Evolutionary conservation across 768 basidiomycete species (phyloP).

Genomic region (Serendipita indica): DNA sequence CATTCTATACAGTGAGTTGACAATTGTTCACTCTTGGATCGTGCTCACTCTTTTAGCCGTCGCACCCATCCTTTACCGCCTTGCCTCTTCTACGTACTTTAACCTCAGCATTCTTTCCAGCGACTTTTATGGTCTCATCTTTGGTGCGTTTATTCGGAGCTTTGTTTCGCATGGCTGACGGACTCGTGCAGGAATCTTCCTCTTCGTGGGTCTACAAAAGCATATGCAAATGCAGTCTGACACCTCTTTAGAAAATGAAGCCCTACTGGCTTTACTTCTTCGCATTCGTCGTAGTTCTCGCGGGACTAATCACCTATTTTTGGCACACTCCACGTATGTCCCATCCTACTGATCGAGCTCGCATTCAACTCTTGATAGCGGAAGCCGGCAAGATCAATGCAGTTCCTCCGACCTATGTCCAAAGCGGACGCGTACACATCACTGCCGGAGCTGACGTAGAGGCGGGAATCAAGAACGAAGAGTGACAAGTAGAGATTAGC

Average conservation of each 20-base stretch:
- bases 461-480: background rate
- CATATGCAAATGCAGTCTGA: background rate
- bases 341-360: background rate
- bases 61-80: conserved; percentile 71
- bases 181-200: conserved; percentile 29
- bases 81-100: conserved; percentile 74
- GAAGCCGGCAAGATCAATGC: conserved; percentile 54
- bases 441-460: background rate
- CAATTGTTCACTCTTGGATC: background rate
- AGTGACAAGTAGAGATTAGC: no score
- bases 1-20: conserved; percentile 46
- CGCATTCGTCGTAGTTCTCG: conserved; percentile 53
- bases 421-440: background rate
- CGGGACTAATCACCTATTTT: conserved; percentile 70
- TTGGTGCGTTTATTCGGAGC: conserved; percentile 28
- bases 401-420: conserved; percentile 43
- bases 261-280: conserved; percentile 87
- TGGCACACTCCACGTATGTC: conserved; percentile 67
- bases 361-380: conserved; percentile 27
- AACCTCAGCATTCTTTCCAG: conserved; percentile 76
- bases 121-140: conserved; percentile 76
- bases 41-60: conserved; percentile 25
- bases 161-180: conserved; percentile 6
- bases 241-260: conserved; percentile 42
- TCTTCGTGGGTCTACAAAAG: conserved; percentile 29